Conservation (phyloP, 352 stramenopile species). For the Globisporangium carolinianum region DNA sequence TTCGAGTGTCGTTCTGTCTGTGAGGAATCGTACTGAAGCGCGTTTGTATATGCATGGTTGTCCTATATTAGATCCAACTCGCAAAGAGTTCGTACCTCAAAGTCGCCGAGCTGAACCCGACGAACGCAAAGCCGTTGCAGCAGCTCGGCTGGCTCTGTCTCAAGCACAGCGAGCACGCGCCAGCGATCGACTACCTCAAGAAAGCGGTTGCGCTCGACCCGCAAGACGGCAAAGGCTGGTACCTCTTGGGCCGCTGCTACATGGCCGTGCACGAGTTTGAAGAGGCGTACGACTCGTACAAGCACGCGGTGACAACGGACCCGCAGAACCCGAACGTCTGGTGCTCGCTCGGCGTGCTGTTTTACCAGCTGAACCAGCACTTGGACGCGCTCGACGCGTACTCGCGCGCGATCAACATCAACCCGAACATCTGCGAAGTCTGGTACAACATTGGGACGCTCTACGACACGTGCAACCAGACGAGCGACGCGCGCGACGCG, state of each 20-base stretch:
- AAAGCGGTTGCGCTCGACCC: slow-evolving; percentile 75
- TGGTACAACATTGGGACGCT: slow-evolving; percentile 90
- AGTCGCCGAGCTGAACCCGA: slow-evolving; percentile 77
- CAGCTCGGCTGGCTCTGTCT: slow-evolving; percentile 81
- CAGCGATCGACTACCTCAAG: slow-evolving; percentile 81
- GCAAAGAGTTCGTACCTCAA: slow-evolving; percentile 85
- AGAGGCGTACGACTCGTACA: slow-evolving; percentile 88
- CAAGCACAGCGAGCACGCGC: slow-evolving; percentile 79
- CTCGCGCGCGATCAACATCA: slow-evolving; percentile 87
- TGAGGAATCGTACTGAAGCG: no score
- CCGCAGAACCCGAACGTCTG: slow-evolving; percentile 89
- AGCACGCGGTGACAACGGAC: slow-evolving; percentile 83
- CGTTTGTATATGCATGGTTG: background rate
- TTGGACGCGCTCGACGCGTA: slow-evolving; percentile 85
- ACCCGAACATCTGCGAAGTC: slow-evolving; percentile 88
- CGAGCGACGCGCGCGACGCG: slow-evolving; percentile 78
- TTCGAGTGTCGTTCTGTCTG: no score
- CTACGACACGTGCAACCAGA: slow-evolving; percentile 90
- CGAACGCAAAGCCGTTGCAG: slow-evolving; percentile 78
- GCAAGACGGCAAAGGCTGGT: slow-evolving; percentile 86
- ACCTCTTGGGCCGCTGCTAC: slow-evolving; percentile 86
- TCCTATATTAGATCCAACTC: slow-evolving; percentile 39
- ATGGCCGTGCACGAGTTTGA: slow-evolving; percentile 89
- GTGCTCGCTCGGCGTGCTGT: slow-evolving; percentile 88
- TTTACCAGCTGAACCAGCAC: slow-evolving; percentile 88